These are phyloP conservation scores for Plantago major DNA, from an alignment of 257 asterid species.

Conservation along the genomic window DNA sequence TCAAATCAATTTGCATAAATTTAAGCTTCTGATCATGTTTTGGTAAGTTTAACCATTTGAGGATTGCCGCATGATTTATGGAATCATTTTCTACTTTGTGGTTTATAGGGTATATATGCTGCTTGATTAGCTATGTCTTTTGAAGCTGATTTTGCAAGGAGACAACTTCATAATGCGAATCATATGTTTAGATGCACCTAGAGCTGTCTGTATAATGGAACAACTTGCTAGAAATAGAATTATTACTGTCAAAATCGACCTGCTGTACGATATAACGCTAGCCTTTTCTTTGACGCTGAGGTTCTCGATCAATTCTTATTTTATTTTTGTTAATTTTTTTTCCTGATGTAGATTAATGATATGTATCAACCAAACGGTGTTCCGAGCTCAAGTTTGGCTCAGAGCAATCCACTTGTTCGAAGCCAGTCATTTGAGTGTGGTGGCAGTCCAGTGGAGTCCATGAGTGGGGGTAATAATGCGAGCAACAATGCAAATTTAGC, in stretches of 20 bases:
- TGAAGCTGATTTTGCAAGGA: too few species aligned
- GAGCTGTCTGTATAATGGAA: too few species aligned
- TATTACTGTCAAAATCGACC: slow-evolving; percentile 6
- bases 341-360: slow-evolving; percentile 26
- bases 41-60: too few species aligned
- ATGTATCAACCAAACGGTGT: slow-evolving; percentile 19
- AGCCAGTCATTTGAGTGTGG: slow-evolving; percentile 32
- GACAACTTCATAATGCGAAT: too few species aligned
- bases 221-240: too few species aligned
- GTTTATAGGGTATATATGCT: too few species aligned
- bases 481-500: slow-evolving; percentile 58
- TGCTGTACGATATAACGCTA: not conserved
- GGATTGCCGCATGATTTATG: too few species aligned
- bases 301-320: not conserved
- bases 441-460: slow-evolving; percentile 52
- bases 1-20: too few species aligned
- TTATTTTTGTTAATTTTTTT: not conserved
- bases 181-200: too few species aligned
- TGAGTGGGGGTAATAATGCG: slow-evolving; percentile 42
- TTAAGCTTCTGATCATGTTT: too few species aligned
- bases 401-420: slow-evolving; percentile 17
- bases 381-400: slow-evolving; percentile 38
- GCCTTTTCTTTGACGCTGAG: not conserved
- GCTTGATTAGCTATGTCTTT: too few species aligned
- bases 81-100: too few species aligned